Conservation (phyloP, 2,329 filamentous ascomycete genomes). For the Penicillium polonicum region DNA sequence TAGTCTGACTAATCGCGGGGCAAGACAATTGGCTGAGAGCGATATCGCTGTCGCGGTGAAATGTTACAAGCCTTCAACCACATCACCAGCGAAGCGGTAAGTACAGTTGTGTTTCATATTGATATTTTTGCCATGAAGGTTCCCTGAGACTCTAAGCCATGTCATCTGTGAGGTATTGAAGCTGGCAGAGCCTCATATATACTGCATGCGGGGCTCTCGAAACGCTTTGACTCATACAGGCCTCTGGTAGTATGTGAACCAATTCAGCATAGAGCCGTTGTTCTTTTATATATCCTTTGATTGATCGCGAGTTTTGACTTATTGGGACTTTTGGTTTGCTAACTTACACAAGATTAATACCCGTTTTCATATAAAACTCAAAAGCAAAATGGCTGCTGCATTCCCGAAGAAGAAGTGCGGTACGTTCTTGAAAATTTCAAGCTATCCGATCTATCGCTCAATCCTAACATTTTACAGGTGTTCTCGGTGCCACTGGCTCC, state of each 20-base stretch:
- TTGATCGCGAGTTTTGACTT: background rate
- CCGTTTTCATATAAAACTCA: slow-evolving; percentile 5
- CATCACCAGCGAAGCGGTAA: slow-evolving; percentile 25
- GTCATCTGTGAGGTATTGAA: slow-evolving; percentile 6
- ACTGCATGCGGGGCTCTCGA: slow-evolving; percentile 18
- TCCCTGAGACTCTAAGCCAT: background rate
- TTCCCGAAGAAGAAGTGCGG: slow-evolving; percentile 43
- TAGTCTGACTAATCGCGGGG: slow-evolving; percentile 26
- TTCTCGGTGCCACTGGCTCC: slow-evolving; percentile 88
- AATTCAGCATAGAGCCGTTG: slow-evolving; percentile 1
- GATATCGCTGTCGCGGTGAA: slow-evolving; percentile 33
- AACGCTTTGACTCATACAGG: slow-evolving; percentile 20
- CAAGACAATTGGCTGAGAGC: slow-evolving; percentile 18
- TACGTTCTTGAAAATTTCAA: slow-evolving; percentile 22
- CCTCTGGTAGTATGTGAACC: slow-evolving; percentile 2
- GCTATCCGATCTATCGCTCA: background rate
- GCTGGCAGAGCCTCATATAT: slow-evolving; percentile 2
- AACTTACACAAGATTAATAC: slow-evolving; percentile 8
- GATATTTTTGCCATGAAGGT: background rate
- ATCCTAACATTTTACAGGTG: slow-evolving; percentile 50
- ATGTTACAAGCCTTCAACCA: slow-evolving; percentile 24
- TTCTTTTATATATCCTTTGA: background rate
- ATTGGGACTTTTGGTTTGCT: background rate
- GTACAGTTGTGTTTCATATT: slow-evolving; percentile 12
- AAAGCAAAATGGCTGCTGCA: slow-evolving; percentile 31